phyloP scores from a whole-genome alignment of 148 eudicot genomes.

The Chenopodium album region DNA sequence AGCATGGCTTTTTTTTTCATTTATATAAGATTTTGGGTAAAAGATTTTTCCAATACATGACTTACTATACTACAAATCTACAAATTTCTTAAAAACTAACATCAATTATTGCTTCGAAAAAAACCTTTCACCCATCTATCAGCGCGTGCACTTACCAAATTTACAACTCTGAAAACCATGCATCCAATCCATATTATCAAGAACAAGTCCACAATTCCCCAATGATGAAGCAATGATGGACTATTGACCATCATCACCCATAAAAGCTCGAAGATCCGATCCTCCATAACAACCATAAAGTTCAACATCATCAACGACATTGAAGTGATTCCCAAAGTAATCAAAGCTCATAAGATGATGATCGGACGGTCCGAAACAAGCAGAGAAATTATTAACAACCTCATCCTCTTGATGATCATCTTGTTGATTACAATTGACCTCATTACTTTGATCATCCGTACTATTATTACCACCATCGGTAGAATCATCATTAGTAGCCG shows the following conservation, averaged over 20 bases:
- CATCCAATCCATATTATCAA: neutral
- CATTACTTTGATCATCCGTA: neutral
- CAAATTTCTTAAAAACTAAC: neutral
- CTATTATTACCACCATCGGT: neutral
- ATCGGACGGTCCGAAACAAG: conserved; percentile 10
- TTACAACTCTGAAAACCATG: neutral
- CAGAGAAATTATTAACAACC: neutral
- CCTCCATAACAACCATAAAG: conserved; percentile 5
- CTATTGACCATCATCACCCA: neutral
- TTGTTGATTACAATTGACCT: neutral
- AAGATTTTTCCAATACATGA: too few relatives aligned
- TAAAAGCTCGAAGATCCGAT: conserved; percentile 18
- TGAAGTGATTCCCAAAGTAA: conserved; percentile 9
- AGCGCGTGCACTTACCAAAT: conserved; percentile 18
- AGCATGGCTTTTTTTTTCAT: too few relatives aligned
- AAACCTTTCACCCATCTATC: neutral
- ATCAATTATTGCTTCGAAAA: neutral
- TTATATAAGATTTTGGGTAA: too few relatives aligned
- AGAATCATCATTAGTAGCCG: neutral
- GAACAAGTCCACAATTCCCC: too few relatives aligned
- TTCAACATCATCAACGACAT: neutral
- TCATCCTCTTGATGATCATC: neutral
- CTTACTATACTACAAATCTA: too few relatives aligned
- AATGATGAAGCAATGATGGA: too few relatives aligned
- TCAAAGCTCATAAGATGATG: conserved; percentile 5